These are phyloP conservation scores for Dioscorea zingiberensis DNA, from an alignment of 106 monocot species.

Conservation along the genomic window DNA sequence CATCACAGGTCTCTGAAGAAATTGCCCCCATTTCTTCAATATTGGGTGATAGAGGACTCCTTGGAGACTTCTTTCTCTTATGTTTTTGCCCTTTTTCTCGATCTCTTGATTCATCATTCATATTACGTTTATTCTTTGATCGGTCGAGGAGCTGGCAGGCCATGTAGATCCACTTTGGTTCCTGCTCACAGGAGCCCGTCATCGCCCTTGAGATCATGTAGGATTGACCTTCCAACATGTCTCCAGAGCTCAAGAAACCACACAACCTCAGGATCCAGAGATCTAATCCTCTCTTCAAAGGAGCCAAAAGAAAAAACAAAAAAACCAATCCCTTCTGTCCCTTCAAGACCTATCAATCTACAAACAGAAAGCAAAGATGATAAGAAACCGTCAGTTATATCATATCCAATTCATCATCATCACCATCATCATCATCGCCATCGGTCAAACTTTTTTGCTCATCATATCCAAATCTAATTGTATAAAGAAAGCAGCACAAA, in stretches of 20 bases:
- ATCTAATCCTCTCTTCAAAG: not conserved
- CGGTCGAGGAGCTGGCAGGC: constrained; percentile 44
- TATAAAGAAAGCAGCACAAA: not conserved
- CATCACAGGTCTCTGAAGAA: not conserved
- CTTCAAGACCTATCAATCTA: too few relatives aligned
- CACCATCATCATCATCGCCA: too few relatives aligned
- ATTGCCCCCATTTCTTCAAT: too few relatives aligned
- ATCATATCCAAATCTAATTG: not conserved
- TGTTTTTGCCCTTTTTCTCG: not conserved
- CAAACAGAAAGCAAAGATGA: too few relatives aligned
- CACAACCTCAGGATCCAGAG: not conserved
- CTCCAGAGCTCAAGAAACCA: not conserved
- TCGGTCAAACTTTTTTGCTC: too few relatives aligned
- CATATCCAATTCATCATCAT: too few relatives aligned
- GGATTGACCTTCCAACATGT: constrained; percentile 74
- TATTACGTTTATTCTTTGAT: constrained; percentile 31
- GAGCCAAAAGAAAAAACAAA: constrained; percentile 7
- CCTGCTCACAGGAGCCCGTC: constrained; percentile 58
- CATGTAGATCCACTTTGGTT: constrained; percentile 58
- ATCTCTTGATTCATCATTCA: constrained; percentile 3
- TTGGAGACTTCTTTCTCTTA: constrained; percentile 19
- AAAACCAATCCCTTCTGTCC: not conserved
- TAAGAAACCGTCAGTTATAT: too few relatives aligned
- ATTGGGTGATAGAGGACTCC: too few relatives aligned
- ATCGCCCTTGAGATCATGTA: constrained; percentile 59